These are phyloP conservation scores for Plasmodium coatneyi DNA, from an alignment of 169 alveolate genomes.

Conservation along the genomic window DNA sequence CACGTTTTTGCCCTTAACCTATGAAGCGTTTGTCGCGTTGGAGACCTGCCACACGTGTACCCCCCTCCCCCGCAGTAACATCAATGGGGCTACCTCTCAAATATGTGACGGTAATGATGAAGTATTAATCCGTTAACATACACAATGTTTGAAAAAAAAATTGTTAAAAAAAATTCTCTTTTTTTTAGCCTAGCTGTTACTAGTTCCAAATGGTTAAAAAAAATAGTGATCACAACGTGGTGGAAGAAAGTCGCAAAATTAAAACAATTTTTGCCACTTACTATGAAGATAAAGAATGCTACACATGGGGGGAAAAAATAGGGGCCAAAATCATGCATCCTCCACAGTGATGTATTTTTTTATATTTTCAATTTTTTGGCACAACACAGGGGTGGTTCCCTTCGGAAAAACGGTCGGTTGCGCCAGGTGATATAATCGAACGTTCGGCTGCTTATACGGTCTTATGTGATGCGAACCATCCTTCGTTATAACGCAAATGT, in stretches of 20 bases:
- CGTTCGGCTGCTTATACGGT: slow-evolving; percentile 82
- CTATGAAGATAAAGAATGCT: neutral
- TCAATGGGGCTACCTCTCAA: neutral
- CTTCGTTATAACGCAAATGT: slow-evolving; percentile 91
- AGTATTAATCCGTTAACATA: neutral
- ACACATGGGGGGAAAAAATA: neutral
- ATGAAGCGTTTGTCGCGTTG: neutral
- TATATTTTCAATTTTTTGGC: slow-evolving; percentile 83
- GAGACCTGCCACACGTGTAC: neutral
- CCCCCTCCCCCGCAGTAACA: neutral
- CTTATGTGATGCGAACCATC: slow-evolving; percentile 91
- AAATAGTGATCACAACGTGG: neutral
- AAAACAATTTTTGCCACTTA: neutral
- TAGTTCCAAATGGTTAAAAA: slow-evolving; percentile 4
- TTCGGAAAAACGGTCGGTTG: slow-evolving; percentile 80
- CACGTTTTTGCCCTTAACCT: neutral
- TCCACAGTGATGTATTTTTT: slow-evolving; percentile 79
- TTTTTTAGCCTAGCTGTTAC: neutral
- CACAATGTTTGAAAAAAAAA: neutral
- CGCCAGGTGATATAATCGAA: slow-evolving; percentile 84
- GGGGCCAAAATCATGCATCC: slow-evolving; percentile 44
- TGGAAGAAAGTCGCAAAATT: neutral
- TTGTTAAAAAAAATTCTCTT: neutral
- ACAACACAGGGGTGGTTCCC: slow-evolving; percentile 85
- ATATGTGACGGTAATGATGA: neutral